phyloP scores from a whole-genome alignment of 2,329 filamentous ascomycete species.

The Mycosphaerella arachidis region DNA sequence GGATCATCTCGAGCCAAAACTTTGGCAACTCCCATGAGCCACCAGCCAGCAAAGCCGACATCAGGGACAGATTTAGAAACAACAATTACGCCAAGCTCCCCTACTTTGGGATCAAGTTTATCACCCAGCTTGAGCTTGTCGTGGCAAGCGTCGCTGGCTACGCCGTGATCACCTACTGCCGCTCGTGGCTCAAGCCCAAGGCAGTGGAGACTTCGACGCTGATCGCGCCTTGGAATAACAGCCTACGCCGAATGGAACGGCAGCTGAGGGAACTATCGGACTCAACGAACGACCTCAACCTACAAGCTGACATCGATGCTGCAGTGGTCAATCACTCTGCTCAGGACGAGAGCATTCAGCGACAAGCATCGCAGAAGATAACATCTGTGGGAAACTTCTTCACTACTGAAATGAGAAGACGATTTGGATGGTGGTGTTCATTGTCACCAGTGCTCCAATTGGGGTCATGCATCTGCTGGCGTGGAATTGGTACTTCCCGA shows the following conservation, averaged over 20 bases:
- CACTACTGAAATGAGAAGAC: background rate
- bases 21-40: background rate
- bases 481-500: conserved; percentile 16
- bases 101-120: conserved; percentile 9
- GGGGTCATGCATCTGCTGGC: conserved; percentile 13
- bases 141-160: conserved; percentile 8
- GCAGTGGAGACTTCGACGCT: background rate
- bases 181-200: conserved; percentile 9
- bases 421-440: background rate
- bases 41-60: conserved; percentile 17
- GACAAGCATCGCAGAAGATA: too few species aligned
- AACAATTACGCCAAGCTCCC: conserved; percentile 33
- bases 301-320: too few species aligned
- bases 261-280: background rate
- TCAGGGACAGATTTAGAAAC: conserved; percentile 39
- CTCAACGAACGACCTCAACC: too few species aligned
- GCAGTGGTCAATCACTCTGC: too few species aligned
- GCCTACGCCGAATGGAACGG: background rate
- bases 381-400: background rate
- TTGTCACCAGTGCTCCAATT: conserved; percentile 1
- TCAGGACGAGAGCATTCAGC: too few species aligned
- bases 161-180: conserved; percentile 5
- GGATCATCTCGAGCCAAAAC: too few species aligned
- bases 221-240: background rate
- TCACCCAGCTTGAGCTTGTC: conserved; percentile 12